Conservation (phyloP, 2,329 filamentous ascomycete species). For the Alternaria burnsii region DNA sequence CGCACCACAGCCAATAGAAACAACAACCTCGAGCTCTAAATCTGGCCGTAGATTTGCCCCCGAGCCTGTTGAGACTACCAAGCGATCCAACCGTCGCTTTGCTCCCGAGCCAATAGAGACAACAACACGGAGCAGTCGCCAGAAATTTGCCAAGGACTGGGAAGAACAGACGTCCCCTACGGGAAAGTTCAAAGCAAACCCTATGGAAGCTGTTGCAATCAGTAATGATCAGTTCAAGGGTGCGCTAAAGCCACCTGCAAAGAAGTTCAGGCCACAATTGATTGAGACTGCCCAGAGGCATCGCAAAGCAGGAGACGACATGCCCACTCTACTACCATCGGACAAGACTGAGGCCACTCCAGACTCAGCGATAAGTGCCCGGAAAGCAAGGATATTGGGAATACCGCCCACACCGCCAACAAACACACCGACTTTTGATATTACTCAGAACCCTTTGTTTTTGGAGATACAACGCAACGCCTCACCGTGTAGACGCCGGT, state of each 20-base stretch:
- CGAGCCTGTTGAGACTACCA: conserved; percentile 75
- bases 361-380: conserved; percentile 45
- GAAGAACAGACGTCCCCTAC: conserved; percentile 30
- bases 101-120: conserved; percentile 51
- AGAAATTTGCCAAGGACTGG: conserved; percentile 41
- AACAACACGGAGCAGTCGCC: conserved; percentile 36
- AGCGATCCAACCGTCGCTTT: conserved; percentile 60
- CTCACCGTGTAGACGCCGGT: conserved; percentile 43
- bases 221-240: conserved; percentile 34
- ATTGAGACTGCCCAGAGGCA: conserved; percentile 81
- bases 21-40: conserved; percentile 29
- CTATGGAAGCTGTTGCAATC: conserved; percentile 37
- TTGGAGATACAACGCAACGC: conserved; percentile 48
- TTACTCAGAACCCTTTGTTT: conserved; percentile 45
- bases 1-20: conserved; percentile 52
- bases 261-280: conserved; percentile 77
- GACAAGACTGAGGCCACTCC: conserved; percentile 78
- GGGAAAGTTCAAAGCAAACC: conserved; percentile 41
- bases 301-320: conserved; percentile 70
- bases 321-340: conserved; percentile 68
- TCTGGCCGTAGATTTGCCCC: conserved; percentile 66
- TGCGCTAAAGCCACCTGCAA: conserved; percentile 28
- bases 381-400: conserved; percentile 56
- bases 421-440: conserved; percentile 46
- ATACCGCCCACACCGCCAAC: conserved; percentile 57